Conservation (phyloP, 352 stramenopile genomes). For the Pythium phragmitis region DNA sequence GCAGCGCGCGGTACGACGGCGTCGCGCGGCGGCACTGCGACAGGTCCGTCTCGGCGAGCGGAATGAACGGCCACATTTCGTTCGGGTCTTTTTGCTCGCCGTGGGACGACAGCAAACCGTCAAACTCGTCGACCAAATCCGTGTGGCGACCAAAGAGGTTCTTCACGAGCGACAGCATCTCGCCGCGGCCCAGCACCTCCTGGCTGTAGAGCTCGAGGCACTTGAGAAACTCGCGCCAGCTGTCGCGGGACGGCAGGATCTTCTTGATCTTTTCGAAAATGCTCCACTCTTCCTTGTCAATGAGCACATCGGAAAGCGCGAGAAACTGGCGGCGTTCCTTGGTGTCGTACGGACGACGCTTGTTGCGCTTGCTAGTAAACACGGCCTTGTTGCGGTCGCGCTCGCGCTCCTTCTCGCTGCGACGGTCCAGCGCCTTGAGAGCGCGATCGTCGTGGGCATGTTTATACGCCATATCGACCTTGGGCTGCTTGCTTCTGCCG, state of each 20-base stretch:
- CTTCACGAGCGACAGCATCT: conserved; percentile 86
- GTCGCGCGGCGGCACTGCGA: conserved; percentile 90
- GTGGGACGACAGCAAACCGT: conserved; percentile 69
- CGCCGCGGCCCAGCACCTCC: conserved; percentile 92
- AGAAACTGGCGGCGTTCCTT: conserved; percentile 76
- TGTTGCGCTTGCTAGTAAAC: conserved; percentile 71
- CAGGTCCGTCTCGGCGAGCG: conserved; percentile 89
- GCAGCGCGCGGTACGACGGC: conserved; percentile 97
- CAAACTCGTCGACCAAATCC: conserved; percentile 82
- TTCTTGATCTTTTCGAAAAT: conserved; percentile 96
- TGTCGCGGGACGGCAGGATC: conserved; percentile 90
- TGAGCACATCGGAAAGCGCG: conserved; percentile 70
- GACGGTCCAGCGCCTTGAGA: conserved; percentile 59
- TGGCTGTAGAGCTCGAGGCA: conserved; percentile 97
- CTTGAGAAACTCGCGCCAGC: conserved; percentile 98
- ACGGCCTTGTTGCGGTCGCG: conserved; percentile 74
- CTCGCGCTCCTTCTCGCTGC: conserved; percentile 74
- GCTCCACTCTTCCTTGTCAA: conserved; percentile 85
- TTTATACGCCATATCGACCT: conserved; percentile 37
- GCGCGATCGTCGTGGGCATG: conserved; percentile 46
- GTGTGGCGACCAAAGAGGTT: conserved; percentile 89
- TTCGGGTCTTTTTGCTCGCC: conserved; percentile 79
- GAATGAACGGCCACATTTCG: conserved; percentile 91
- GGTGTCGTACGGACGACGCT: conserved; percentile 64
- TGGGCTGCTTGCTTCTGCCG: conserved; percentile 35